Percentiles rank a stretch among this genome's conserved stretches.
Conservation (phyloP, 352 stramenopile genomes). For the Phytophthora multivora region DNA sequence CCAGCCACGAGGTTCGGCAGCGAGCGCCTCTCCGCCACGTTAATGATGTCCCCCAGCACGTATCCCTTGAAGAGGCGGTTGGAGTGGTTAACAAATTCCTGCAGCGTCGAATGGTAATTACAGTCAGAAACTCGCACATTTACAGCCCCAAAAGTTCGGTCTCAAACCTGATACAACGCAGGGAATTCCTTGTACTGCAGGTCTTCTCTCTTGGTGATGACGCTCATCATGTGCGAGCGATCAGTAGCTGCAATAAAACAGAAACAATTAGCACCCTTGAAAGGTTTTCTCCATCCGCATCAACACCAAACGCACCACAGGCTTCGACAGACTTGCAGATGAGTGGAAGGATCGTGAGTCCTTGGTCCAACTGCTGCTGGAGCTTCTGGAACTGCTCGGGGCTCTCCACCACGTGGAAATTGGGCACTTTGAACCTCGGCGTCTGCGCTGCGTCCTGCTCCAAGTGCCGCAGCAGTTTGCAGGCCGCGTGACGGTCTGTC, state of each 20-base stretch:
- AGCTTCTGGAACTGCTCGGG: slow-evolving; percentile 46
- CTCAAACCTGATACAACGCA: slow-evolving; percentile 65
- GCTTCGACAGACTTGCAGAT: slow-evolving; percentile 88
- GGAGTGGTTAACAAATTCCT: slow-evolving; percentile 88
- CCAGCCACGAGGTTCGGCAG: slow-evolving; percentile 67
- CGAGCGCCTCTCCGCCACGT: slow-evolving; percentile 76
- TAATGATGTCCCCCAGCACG: slow-evolving; percentile 75
- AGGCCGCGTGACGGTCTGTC: slow-evolving; percentile 68
- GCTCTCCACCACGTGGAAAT: slow-evolving; percentile 51
- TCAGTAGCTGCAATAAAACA: slow-evolving; percentile 60
- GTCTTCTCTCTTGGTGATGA: slow-evolving; percentile 71
- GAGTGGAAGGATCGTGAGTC: slow-evolving; percentile 56
- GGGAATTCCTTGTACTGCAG: slow-evolving; percentile 61
- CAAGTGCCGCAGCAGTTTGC: slow-evolving; percentile 50
- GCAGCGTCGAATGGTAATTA: slow-evolving; percentile 9
- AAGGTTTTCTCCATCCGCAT: neutral
- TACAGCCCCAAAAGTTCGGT: neutral
- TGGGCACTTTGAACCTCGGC: slow-evolving; percentile 54
- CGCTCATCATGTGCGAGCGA: slow-evolving; percentile 84
- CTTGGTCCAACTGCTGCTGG: slow-evolving; percentile 39
- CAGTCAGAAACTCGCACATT: neutral
- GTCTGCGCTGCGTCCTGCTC: slow-evolving; percentile 1
- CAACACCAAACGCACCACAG: slow-evolving; percentile 53
- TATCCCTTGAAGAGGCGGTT: slow-evolving; percentile 84
- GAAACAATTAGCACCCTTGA: neutral